phyloP scores from a whole-genome alignment of 2,329 filamentous ascomycete genomes.

The Camillea tinctor region DNA sequence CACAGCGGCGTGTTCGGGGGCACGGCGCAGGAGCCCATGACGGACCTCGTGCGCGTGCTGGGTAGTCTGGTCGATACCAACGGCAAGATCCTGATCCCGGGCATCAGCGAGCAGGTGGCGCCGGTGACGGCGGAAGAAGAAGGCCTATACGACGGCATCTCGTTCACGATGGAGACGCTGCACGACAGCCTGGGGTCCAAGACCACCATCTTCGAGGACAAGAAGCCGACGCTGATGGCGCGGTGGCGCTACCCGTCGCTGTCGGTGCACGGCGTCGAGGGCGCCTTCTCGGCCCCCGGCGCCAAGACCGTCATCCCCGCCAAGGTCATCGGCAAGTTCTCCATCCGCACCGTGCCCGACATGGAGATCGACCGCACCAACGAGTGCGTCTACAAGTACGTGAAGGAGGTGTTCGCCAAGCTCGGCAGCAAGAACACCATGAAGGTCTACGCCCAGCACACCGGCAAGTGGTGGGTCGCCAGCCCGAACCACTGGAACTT shows the following conservation, averaged over 20 bases:
- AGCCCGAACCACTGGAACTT: constrained; percentile 99
- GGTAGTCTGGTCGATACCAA: constrained; percentile 81
- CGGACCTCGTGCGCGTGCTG: constrained; percentile 82
- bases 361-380: constrained; percentile 95
- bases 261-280: constrained; percentile 91
- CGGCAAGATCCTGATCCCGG: constrained; percentile 93
- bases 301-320: constrained; percentile 98
- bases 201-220: constrained; percentile 83
- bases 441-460: constrained; percentile 79
- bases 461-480: constrained; percentile 98
- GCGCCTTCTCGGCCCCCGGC: constrained; percentile 87
- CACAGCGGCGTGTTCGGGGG: constrained; percentile 98
- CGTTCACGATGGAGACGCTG: constrained; percentile 94
- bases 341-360: constrained; percentile 93
- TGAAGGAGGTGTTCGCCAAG: constrained; percentile 82
- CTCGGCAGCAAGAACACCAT: constrained; percentile 89
- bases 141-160: constrained; percentile 81
- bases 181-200: constrained; percentile 87
- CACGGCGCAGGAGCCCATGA: constrained; percentile 97
- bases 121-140: constrained; percentile 85
- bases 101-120: constrained; percentile 89
- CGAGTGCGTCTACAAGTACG: constrained; percentile 76
- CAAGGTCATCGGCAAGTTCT: constrained; percentile 98
- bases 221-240: constrained; percentile 90
- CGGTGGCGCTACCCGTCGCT: constrained; percentile 94